Base-by-base conservation (phyloP, 2,329 filamentous ascomycete genomes). In the Tolypocladium sp. region DNA sequence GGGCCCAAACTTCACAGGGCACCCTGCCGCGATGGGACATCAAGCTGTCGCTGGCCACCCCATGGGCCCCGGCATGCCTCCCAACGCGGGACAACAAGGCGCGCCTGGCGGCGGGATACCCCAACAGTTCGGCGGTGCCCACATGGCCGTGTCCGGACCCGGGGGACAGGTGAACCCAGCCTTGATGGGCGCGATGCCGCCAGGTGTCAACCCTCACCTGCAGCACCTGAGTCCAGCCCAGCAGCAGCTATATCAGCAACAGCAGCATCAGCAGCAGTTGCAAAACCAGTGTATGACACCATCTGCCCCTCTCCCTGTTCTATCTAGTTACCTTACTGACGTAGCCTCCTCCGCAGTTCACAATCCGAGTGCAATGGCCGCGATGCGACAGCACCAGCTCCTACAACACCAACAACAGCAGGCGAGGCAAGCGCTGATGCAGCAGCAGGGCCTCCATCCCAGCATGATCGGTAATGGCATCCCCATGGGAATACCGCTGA, bases 101-200 rank as follows among this genome's bases (percentile, higher is more conserved):
- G 81, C 79, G 57, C 87, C 88, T 63, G 84, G 83, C 35, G 81
- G 76, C 62, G 81, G 79, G 44, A 86, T 88, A 72, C 82, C 82
- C 65, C 88, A 89, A 71, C 88, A 90, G 73, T 80, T 86, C 66
- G 75, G 74, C 41, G 76, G 83, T 74, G 71, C 68, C 49, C 87
- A 89, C 66, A 89, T 90, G 77, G 86, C 83, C 62, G 88, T 88
- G 35, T 89, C 89, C 60, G 88, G 84, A 41, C 87, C 89, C 25
- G 86, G 85, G 64, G 84, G 82, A 62, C 88, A 90, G 70, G 86
- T 90, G 64, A 90, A 85, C 70, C 87, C 89, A 67, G 83, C 85
- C 59, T 83, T 92, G 80, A 91, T 92, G 88, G 83, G 77, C 63
- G 86, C 83, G 60, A 90, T 92, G 85, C 88, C 88, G 63, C 87